Evolutionary conservation across 2,329 filamentous ascomycete genomes (phyloP), one percentile per base, ranked within the genome.

Genomic region (Blumeria hordei): DNA sequence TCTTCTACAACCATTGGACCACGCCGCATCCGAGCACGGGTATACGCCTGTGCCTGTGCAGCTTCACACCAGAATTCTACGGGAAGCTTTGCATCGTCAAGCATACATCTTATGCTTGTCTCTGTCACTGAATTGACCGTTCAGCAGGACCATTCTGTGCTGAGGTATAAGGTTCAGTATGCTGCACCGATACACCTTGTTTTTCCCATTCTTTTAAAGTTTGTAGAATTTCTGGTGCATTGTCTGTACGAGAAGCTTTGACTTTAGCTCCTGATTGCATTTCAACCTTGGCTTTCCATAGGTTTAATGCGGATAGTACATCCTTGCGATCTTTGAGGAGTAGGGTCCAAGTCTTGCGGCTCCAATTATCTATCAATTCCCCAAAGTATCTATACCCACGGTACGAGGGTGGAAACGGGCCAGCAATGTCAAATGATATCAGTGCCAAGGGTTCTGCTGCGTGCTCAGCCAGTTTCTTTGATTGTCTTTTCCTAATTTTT

Each of bases 11-110:
- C 4, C 10, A 52, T 37, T 35, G 49, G 49, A 14, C 49, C 8
- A 52, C 49, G 28, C 8, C 28, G 49, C 49, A 52, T 52, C 18
- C 28, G 33, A 52, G 49, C 49, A 16, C 9, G 49, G 36, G 33
- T 52, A 36, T 52, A 52, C 36, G 49, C 49, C 34, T 52, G 49
- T 8, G 49, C 49, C 18, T 52, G 49, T 16, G 49, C 33, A 9
- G 49, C 28, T 52, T 52, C 49, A 16, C 49, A 52, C 49, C 33
- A 35, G 11, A 52, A 52, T 52, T 52, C 8, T 7, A 52, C 49
- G 6, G 49, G 49, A 52, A 52, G 49, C 33, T 52, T 35, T 52
- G 49, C 28, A 36, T 52, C 49, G n/a, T 52, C 49, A n/a, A 52
- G 49, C 49, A 52, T 52, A 37, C 8, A 52, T 52, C 3, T 35